Conservation (phyloP, 106 monocot genomes). For the Allium sativum region DNA sequence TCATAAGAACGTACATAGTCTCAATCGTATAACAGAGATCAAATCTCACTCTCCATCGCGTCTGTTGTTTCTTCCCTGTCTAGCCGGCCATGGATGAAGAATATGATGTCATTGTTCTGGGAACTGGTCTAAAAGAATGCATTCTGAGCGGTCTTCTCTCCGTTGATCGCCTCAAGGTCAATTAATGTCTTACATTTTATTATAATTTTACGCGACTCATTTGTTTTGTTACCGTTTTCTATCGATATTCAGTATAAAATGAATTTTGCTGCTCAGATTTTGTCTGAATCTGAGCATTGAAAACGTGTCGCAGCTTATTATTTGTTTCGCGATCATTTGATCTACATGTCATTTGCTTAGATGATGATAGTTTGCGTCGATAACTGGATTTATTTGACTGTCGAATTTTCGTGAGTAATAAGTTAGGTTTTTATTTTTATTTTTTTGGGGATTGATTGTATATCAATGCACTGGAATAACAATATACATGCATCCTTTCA, state of each 20-base stretch:
- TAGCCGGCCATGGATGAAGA: constrained; percentile 55
- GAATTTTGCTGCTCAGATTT: background rate
- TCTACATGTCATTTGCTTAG: background rate
- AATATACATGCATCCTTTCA: too few relatives aligned
- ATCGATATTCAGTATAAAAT: background rate
- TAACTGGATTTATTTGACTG: too few relatives aligned
- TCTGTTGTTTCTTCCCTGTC: background rate
- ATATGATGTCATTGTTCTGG: constrained; percentile 75
- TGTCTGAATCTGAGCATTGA: background rate
- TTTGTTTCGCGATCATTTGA: background rate
- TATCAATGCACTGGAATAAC: too few relatives aligned
- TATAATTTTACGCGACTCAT: background rate
- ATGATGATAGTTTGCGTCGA: too few relatives aligned
- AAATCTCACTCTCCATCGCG: too few relatives aligned
- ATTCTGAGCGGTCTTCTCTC: constrained; percentile 84
- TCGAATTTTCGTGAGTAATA: too few relatives aligned
- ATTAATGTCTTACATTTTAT: background rate
- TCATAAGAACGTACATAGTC: too few relatives aligned
- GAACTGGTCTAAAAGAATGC: constrained; percentile 77
- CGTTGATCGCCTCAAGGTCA: constrained; percentile 82
- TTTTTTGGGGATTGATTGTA: too few relatives aligned
- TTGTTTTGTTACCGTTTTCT: background rate
- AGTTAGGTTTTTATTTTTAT: too few relatives aligned
- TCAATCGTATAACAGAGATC: too few relatives aligned
- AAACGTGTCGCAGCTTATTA: background rate